Conservation (phyloP, 1,139 yeast species). For the Geotrichum macrosporum region DNA sequence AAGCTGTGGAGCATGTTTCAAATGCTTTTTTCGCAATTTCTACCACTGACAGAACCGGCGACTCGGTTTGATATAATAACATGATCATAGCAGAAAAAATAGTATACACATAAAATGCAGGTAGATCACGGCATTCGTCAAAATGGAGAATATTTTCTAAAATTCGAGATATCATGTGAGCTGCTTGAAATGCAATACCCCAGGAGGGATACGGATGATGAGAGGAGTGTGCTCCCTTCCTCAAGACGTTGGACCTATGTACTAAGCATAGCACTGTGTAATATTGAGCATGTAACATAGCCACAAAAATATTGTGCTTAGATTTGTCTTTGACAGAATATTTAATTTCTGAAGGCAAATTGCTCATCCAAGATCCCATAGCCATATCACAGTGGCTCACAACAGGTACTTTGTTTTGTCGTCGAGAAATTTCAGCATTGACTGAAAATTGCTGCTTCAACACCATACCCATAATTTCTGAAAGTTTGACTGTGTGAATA, state of each 20-base stretch:
- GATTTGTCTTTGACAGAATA: slow-evolving; percentile 55
- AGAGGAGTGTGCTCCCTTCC: slow-evolving; percentile 35
- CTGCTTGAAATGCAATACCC: slow-evolving; percentile 84
- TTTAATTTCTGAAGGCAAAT: slow-evolving; percentile 60
- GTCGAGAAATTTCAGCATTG: slow-evolving; percentile 55
- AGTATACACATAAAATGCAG: slow-evolving; percentile 51
- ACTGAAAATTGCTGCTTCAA: slow-evolving; percentile 69
- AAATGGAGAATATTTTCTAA: slow-evolving; percentile 54
- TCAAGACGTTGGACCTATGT: slow-evolving; percentile 63
- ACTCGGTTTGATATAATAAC: slow-evolving; percentile 70
- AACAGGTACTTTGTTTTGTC: slow-evolving; percentile 48
- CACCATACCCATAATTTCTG: slow-evolving; percentile 71
- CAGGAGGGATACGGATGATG: slow-evolving; percentile 64
- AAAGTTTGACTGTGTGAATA: slow-evolving; percentile 61
- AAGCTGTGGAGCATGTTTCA: slow-evolving; percentile 48
- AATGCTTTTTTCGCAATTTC: slow-evolving; percentile 59
- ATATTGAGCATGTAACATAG: slow-evolving; percentile 65
- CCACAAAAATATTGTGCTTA: slow-evolving; percentile 53
- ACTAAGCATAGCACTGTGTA: slow-evolving; percentile 67
- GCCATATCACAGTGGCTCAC: slow-evolving; percentile 72
- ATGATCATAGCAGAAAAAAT: slow-evolving; percentile 67
- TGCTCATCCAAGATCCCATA: slow-evolving; percentile 74
- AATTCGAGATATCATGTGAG: slow-evolving; percentile 70
- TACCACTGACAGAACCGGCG: slow-evolving; percentile 52
- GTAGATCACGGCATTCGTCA: slow-evolving; percentile 51